Evolutionary conservation across 768 basidiomycete genomes (phyloP).

Genomic region (Boletellus ananas): DNA sequence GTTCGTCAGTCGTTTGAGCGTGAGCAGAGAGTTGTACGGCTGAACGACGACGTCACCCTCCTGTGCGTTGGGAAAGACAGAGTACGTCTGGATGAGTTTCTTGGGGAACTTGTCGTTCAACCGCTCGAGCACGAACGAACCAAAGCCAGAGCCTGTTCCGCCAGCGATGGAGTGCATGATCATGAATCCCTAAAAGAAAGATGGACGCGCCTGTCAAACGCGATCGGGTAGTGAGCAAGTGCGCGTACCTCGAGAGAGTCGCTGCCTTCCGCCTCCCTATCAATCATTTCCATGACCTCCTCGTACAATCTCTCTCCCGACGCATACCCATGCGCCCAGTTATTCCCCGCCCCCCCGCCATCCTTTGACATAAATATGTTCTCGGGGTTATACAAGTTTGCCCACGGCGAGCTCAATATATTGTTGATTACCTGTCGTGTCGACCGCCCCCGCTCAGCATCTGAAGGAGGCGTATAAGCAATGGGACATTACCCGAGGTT

Average conservation of each 20-base stretch:
- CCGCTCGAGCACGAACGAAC: conserved; percentile 95
- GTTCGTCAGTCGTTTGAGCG: conserved; percentile 89
- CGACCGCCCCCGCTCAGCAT: no score
- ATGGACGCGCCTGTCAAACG: not conserved
- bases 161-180: conserved; percentile 98
- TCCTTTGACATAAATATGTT: conserved; percentile 96
- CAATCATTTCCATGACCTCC: conserved; percentile 98
- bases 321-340: conserved; percentile 95
- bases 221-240: not conserved
- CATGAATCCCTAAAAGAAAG: conserved; percentile 82
- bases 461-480: no score
- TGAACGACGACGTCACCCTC: conserved; percentile 98
- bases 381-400: conserved; percentile 89
- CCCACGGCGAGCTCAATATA: conserved; percentile 84
- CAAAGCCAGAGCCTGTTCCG: conserved; percentile 96
- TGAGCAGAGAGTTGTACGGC: conserved; percentile 93
- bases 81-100: conserved; percentile 98
- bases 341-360: conserved; percentile 98
- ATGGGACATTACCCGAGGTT: conserved; percentile 73
- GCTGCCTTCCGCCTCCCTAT: conserved; percentile 95
- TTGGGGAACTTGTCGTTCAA: conserved; percentile 98
- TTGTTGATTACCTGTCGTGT: conserved; percentile 85
- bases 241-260: conserved; percentile 85
- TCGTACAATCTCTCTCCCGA: conserved; percentile 91
- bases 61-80: conserved; percentile 92